These are phyloP conservation scores for Eimeria zaria DNA, from an alignment of 169 alveolate species.

Conservation along the genomic window DNA sequence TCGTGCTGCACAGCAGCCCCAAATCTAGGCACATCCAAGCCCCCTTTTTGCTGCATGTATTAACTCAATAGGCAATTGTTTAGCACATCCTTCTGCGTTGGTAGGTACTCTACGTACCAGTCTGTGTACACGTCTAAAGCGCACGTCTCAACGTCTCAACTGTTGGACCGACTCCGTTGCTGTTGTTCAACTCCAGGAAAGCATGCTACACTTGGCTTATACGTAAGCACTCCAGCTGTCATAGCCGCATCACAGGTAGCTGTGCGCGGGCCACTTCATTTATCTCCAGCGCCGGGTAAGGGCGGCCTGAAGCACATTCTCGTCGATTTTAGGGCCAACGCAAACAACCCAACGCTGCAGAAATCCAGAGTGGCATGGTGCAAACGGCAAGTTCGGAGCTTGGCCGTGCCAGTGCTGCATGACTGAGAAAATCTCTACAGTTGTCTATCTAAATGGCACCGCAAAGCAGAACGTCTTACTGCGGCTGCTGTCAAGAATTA, in stretches of 20 bases:
- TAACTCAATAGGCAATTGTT: too few species aligned
- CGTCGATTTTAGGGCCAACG: background rate
- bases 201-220: too few species aligned
- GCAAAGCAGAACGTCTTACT: background rate
- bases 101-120: too few species aligned
- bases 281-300: background rate
- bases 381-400: background rate
- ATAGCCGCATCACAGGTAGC: background rate
- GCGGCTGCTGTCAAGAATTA: too few species aligned
- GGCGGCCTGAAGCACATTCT: background rate
- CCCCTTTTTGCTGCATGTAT: too few species aligned
- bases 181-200: too few species aligned
- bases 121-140: too few species aligned
- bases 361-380: background rate
- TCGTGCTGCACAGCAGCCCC: too few species aligned
- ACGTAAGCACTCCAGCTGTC: background rate
- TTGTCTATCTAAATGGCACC: background rate
- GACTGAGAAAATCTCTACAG: background rate
- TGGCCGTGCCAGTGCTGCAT: background rate
- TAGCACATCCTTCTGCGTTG: too few species aligned
- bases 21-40: too few species aligned
- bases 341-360: background rate
- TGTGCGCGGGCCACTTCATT: background rate
- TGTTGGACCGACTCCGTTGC: too few species aligned
- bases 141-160: too few species aligned